These are phyloP conservation scores for Basipetospora chlamydospora DNA, from an alignment of 2,329 filamentous ascomycete species.

Conservation along the genomic window DNA sequence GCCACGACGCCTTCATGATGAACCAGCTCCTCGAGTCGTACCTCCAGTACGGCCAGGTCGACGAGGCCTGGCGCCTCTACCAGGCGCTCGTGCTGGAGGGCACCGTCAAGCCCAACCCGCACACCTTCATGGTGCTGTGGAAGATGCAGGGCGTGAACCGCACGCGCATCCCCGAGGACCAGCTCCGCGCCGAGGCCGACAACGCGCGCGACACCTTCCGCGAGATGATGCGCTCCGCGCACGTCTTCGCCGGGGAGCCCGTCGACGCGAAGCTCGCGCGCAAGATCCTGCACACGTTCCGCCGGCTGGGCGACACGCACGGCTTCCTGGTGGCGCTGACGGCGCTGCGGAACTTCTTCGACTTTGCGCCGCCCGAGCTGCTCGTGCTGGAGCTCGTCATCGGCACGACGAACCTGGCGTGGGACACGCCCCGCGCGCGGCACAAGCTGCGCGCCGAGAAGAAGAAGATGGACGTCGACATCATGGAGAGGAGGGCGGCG, in stretches of 20 bases:
- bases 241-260: constrained; percentile 22
- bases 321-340: constrained; percentile 31
- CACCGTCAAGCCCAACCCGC: constrained; percentile 44
- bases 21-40: constrained; percentile 62
- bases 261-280: constrained; percentile 32
- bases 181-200: constrained; percentile 16
- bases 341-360: constrained; percentile 26
- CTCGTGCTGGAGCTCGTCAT: constrained; percentile 32
- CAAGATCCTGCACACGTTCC: constrained; percentile 35
- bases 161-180: constrained; percentile 18
- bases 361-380: constrained; percentile 28
- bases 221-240: constrained; percentile 32
- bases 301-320: constrained; percentile 26
- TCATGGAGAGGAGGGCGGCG: constrained; percentile 14
- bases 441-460: constrained; percentile 26
- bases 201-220: constrained; percentile 28
- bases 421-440: constrained; percentile 24
- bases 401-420: constrained; percentile 27
- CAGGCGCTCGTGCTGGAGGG: constrained; percentile 32
- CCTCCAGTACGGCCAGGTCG: constrained; percentile 41
- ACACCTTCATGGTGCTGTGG: constrained; percentile 58
- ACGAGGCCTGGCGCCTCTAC: constrained; percentile 42
- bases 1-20: constrained; percentile 59
- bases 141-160: constrained; percentile 39
- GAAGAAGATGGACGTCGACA: constrained; percentile 24